These are phyloP conservation scores for Plasmodium relictum DNA, from an alignment of 169 alveolate genomes.

Conservation along the genomic window DNA sequence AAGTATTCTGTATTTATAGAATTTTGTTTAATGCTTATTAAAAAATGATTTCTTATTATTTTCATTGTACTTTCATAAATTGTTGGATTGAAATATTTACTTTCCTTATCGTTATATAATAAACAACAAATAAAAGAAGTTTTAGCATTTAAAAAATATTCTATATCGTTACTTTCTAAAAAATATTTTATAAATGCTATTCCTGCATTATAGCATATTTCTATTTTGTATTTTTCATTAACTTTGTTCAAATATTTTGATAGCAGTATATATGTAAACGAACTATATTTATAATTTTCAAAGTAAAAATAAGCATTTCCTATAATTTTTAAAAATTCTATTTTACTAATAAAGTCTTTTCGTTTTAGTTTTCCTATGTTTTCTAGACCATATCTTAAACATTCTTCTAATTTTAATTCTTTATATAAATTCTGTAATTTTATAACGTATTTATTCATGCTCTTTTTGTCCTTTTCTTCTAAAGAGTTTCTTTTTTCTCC, in stretches of 20 bases:
- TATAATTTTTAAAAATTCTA: constrained; percentile 39
- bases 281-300: constrained; percentile 56
- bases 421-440: constrained; percentile 26
- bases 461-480: not conserved
- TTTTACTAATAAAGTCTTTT: constrained; percentile 32
- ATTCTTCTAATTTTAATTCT: constrained; percentile 40
- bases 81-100: constrained; percentile 18
- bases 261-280: constrained; percentile 41
- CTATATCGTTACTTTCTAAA: constrained; percentile 39
- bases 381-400: constrained; percentile 54
- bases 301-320: constrained; percentile 60
- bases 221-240: constrained; percentile 37
- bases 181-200: constrained; percentile 45
- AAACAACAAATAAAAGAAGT: constrained; percentile 36
- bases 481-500: not conserved
- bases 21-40: not conserved
- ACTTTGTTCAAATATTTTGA: constrained; percentile 53
- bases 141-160: constrained; percentile 51
- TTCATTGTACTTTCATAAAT: constrained; percentile 28
- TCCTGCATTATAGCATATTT: constrained; percentile 61
- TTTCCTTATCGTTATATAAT: constrained; percentile 42
- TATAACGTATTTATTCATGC: constrained; percentile 21
- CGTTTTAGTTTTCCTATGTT: constrained; percentile 39
- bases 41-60: constrained; percentile 33
- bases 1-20: not conserved